Evolutionary conservation across 2,329 filamentous ascomycete species (phyloP), one percentile per base, ranked within the genome.

Genomic region (Cercospora beticola): DNA sequence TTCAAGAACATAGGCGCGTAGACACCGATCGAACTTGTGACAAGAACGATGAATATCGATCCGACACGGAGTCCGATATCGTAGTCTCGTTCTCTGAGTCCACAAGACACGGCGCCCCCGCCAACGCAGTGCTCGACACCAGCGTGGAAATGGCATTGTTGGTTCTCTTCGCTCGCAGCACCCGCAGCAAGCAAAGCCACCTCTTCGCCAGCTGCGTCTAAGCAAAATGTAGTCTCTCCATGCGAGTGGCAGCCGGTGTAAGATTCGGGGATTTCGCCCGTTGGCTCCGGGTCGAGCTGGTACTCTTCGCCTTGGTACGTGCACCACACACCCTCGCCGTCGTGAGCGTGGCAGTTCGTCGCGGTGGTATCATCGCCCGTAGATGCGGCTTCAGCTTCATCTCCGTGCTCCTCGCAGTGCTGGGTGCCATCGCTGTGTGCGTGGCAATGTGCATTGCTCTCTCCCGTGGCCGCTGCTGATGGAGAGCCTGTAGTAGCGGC

Each of bases 111-210:
- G 61, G 77, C 76, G 66, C 83, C 83, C 10, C 77, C 81, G 7
- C 85, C 83, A 12, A 86, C 84, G 71, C 89, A 92, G 73, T 91
- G 87, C 70, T 92, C 89, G 23, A 93, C 88, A 43, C 90, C 90
- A 9, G 90, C 90, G 73, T 93, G 90, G 78, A 90, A 92, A 75
- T 93, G 91, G 73, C 90, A 92, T 73, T 86, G 57, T 43, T 62
- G 23, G 12, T 67, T 63, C 63, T 66, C 62, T 36, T 62, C 59
- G 83, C 71, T 83, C 73, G 1, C 72, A 75, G 69, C 76, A 14
- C 56, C 65, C 7, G 62, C 68, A 1, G 63, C 30, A 12, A 65
- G 30, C 14, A 46, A 26, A 18, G 16, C 18, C 9, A 54, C 59
- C 62, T 71, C 58, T 68, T 33, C 68, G 21, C 54, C 49, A 18